Percentiles rank a stretch among this genome's conserved stretches.
Evolutionary conservation across 106 monocot genomes (phyloP).

Genomic region (Platanthera guangdongensis): DNA sequence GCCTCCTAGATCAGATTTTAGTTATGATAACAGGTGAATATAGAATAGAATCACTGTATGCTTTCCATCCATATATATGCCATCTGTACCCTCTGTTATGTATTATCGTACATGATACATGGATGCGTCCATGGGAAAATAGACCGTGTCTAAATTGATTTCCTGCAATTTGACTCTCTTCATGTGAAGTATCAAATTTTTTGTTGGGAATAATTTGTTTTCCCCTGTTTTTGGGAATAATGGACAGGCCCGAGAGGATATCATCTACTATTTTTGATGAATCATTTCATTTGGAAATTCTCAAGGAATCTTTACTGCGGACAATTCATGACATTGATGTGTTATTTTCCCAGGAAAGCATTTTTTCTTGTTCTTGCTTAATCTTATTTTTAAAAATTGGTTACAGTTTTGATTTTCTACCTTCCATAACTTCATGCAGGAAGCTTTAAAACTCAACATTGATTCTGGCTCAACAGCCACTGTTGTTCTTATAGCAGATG

Average conservation of each 20-base stretch:
- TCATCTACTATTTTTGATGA: conserved; percentile 43
- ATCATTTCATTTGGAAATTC: conserved; percentile 49
- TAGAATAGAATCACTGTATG: background rate
- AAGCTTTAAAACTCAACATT: conserved; percentile 47
- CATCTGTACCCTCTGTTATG: background rate
- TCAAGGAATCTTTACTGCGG: conserved; percentile 74
- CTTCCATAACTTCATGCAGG: conserved; percentile 37
- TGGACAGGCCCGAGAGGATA: conserved; percentile 34
- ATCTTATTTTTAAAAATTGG: background rate
- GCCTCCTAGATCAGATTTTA: background rate
- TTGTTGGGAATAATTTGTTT: background rate
- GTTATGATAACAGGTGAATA: background rate
- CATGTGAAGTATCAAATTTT: background rate
- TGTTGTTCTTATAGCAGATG: conserved; percentile 70
- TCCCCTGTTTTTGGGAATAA: background rate
- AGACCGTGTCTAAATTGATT: background rate
- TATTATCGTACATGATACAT: background rate
- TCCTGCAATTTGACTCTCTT: background rate
- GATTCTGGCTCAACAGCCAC: conserved; percentile 81
- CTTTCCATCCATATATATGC: background rate
- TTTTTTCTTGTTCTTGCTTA: conserved; percentile 1
- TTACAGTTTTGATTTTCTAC: background rate
- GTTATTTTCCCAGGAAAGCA: conserved; percentile 71
- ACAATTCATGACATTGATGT: conserved; percentile 80
- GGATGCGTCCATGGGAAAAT: background rate